Evolutionary conservation across 345 rosid species (phyloP), one percentile per base, ranked within the genome.

Genomic region (Geranium rotundifolium): DNA sequence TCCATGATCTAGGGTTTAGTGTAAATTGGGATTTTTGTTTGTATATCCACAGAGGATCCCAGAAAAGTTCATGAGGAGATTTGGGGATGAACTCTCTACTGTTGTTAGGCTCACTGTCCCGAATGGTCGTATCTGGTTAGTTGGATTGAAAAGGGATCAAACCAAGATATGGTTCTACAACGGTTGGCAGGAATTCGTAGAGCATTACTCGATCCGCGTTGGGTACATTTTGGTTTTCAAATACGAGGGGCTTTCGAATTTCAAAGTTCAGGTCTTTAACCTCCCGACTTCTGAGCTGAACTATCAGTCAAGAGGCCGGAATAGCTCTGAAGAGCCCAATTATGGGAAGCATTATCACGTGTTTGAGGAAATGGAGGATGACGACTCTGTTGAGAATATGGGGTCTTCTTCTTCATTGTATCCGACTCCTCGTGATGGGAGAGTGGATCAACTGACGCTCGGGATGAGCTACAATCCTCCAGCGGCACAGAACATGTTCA

Each of bases 121-220:
- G 30, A 86, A 77, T 70, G 88, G 93, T 77, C 84, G 72, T 67
- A 80, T 80, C 67, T 90, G 87, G 73, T 87, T 82, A 50, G 82
- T 88, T 59, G 95, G 95, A 67, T 79, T 90, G 66, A 77, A 72
- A 71, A 90, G 82, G 83, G 75, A 70, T 59, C 86, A 85, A 30
- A 77, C 80, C 77, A 88, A 81, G 75, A 68, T 82, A 60, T 90
- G 93, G 95, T 85, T 90, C 68, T 77, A 77, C 70, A 87, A 85
- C 54, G 90, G 87, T 59, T 90, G 95, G 97, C 88, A 81, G 71
- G 90, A 84, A 69, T 88, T 90, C 71, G 82, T 90, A 20, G 91
- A 88, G 61, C 86, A 86, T 30, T 86, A 82, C 76, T 71, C 78
- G 54, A 86, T 90, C 46, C 80, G 82, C 63, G 73, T 81, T 72